A percentile compares a stretch with the other conserved stretches of the same genome.
Evolutionary conservation across 148 eudicot species (phyloP).

Genomic region (Cornus suecica): DNA sequence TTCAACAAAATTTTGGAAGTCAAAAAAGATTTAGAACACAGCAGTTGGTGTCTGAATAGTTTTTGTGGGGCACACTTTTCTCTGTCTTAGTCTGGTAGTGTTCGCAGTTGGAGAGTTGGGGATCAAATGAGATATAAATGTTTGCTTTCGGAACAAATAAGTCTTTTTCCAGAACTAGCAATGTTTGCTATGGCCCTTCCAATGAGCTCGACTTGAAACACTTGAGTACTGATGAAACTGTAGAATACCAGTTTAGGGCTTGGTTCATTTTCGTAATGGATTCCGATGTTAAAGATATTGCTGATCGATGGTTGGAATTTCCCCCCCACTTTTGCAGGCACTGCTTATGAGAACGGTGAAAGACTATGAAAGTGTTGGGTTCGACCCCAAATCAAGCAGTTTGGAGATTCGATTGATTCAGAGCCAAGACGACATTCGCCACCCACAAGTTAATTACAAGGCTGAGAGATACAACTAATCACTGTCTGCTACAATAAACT

Average conservation of each 20-base stretch:
- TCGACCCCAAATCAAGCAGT: slow-evolving; percentile 77
- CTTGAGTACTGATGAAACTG: neutral
- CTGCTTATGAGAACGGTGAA: slow-evolving; percentile 62
- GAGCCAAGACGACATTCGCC: slow-evolving; percentile 79
- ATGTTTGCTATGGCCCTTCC: neutral
- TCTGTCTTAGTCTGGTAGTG: too few relatives aligned
- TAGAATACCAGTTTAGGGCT: neutral
- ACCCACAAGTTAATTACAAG: slow-evolving; percentile 64
- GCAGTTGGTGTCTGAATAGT: too few relatives aligned
- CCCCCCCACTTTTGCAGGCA: slow-evolving; percentile 43
- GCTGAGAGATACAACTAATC: slow-evolving; percentile 50
- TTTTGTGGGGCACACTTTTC: too few relatives aligned
- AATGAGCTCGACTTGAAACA: neutral
- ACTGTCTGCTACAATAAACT: too few relatives aligned
- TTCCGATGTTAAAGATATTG: neutral
- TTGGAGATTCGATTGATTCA: slow-evolving; percentile 89
- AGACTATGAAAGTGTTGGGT: slow-evolving; percentile 68
- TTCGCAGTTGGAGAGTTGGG: too few relatives aligned
- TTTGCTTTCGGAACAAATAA: too few relatives aligned
- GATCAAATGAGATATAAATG: too few relatives aligned
- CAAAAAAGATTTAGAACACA: neutral
- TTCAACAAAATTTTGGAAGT: neutral
- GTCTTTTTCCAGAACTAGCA: neutral
- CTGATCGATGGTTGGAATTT: neutral
- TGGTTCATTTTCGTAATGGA: neutral